Percentiles rank a stretch among this genome's conserved stretches.
Evolutionary conservation across 1,139 yeast genomes (phyloP).

Genomic region (Diutina neorugosa): DNA sequence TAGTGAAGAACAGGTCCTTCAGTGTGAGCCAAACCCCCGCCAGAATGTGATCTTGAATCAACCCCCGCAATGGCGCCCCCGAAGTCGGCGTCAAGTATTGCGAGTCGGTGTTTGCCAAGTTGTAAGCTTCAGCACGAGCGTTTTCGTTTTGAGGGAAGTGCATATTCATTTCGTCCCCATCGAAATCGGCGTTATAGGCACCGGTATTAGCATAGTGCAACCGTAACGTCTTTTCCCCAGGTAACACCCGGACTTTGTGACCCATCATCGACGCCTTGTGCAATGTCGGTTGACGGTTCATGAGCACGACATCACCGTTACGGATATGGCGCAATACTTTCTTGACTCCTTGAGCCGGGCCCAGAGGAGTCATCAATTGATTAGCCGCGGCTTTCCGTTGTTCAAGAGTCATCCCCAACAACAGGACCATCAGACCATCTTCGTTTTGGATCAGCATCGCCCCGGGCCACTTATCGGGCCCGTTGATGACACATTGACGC

Average conservation of each 20-base stretch:
- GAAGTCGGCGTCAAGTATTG: constrained; percentile 97
- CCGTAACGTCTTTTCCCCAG: constrained; percentile 93
- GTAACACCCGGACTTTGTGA: constrained; percentile 91
- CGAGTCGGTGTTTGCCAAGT: constrained; percentile 91
- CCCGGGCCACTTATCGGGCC: constrained; percentile 98
- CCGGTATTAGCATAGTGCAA: constrained; percentile 98
- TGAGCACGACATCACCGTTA: constrained; percentile 88
- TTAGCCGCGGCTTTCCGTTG: constrained; percentile 95
- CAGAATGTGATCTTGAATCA: constrained; percentile 96
- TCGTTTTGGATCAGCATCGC: constrained; percentile 94
- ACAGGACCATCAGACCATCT: constrained; percentile 78
- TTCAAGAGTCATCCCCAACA: constrained; percentile 82
- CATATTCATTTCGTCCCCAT: constrained; percentile 99
- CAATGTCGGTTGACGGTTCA: constrained; percentile 98
- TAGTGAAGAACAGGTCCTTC: constrained; percentile 82
- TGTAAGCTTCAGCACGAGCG: constrained; percentile 92
- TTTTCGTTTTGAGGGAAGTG: constrained; percentile 98
- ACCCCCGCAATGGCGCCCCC: constrained; percentile 96
- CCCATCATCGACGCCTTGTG: constrained; percentile 99
- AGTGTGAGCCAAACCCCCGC: constrained; percentile 98
- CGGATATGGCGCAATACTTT: constrained; percentile 91
- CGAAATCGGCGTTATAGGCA: constrained; percentile 98
- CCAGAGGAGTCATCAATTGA: constrained; percentile 75
- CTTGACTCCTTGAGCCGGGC: constrained; percentile 60
- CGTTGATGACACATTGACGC: constrained; percentile 91